These are phyloP conservation scores for Acacia confusa DNA, from an alignment of 306 rosid species.

Conservation along the genomic window DNA sequence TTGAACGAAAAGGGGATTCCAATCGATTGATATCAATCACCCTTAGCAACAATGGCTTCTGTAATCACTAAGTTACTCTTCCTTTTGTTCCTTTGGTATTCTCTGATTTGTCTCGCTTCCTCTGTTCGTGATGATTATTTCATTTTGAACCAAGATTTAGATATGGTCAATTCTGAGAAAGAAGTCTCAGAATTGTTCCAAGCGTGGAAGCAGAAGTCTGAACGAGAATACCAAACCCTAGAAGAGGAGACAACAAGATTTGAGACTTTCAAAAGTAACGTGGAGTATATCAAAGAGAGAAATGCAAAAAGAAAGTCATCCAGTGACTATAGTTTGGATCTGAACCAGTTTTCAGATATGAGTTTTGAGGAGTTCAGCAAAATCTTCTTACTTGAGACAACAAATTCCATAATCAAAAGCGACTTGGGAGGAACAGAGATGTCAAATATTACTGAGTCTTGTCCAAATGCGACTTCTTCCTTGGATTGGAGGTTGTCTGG, in stretches of 20 bases:
- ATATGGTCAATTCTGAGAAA: background rate
- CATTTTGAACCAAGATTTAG: background rate
- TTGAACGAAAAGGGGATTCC: background rate
- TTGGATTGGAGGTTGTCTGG: conserved; percentile 1
- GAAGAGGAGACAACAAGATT: background rate
- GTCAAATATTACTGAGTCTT: background rate
- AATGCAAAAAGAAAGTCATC: background rate
- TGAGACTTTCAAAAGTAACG: background rate
- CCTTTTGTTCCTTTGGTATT: background rate
- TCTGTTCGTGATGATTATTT: background rate
- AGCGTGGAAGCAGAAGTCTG: background rate
- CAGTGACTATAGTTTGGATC: background rate
- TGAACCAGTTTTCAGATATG: background rate
- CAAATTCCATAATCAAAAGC: background rate
- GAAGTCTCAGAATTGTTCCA: background rate
- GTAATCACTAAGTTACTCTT: background rate
- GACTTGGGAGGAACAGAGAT: background rate
- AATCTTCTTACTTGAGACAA: background rate
- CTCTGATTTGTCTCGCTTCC: background rate
- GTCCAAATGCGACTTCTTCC: background rate
- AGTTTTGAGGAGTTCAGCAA: background rate
- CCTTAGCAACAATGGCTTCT: background rate
- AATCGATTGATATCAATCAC: too few relatives aligned
- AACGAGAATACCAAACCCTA: background rate
- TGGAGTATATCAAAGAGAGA: background rate